Conservation (phyloP, 2,329 filamentous ascomycete species). For the Trichoderma lentiforme region DNA sequence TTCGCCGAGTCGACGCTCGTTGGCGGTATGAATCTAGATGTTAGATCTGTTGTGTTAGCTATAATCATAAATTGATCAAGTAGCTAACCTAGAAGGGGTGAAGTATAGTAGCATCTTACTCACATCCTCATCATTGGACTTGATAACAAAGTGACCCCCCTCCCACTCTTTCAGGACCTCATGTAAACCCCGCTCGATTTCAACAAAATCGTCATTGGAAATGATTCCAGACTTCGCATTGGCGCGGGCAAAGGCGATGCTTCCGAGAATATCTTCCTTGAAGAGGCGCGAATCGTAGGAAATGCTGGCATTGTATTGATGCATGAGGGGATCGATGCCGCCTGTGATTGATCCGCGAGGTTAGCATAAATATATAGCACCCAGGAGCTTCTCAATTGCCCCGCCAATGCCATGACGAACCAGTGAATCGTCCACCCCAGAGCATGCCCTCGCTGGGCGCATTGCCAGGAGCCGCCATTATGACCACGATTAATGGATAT, state of each 20-base stretch:
- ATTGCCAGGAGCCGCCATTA: constrained; percentile 22
- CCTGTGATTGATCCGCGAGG: constrained; percentile 23
- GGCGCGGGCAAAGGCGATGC: constrained; percentile 77
- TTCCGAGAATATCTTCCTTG: constrained; percentile 76
- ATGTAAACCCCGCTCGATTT: constrained; percentile 69
- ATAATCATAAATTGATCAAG: not conserved
- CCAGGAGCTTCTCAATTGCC: constrained; percentile 25
- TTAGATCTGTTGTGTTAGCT: not conserved
- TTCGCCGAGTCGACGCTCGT: constrained; percentile 72
- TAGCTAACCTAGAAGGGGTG: not conserved
- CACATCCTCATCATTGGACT: constrained; percentile 50
- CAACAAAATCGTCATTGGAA: constrained; percentile 65
- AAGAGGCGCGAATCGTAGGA: constrained; percentile 76
- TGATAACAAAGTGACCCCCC: constrained; percentile 47
- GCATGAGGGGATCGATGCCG: constrained; percentile 81
- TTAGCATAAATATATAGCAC: constrained; percentile 29
- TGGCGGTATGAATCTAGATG: constrained; percentile 55
- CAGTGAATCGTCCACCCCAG: constrained; percentile 52
- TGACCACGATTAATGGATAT: not conserved
- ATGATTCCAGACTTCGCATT: constrained; percentile 75
- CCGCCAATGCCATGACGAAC: constrained; percentile 28
- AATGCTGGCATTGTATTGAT: constrained; percentile 71
- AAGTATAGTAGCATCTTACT: not conserved
- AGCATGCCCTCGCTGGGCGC: constrained; percentile 33
- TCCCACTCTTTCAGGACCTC: constrained; percentile 57